These are phyloP conservation scores for Cylindrodendrum hubeiense DNA, from an alignment of 2,329 filamentous ascomycete species.

Conservation along the genomic window DNA sequence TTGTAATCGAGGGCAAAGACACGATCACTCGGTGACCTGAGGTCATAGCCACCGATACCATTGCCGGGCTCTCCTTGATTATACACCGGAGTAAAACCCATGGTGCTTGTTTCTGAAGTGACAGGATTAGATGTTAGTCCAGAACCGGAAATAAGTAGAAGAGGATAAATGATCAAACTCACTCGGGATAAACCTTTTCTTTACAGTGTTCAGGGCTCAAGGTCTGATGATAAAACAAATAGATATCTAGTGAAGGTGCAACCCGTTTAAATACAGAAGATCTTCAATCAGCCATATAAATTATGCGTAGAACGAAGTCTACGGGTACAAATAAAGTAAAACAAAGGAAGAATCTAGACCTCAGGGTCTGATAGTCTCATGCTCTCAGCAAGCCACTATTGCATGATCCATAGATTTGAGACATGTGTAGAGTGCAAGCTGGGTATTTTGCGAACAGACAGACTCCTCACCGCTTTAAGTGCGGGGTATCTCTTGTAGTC, in stretches of 20 bases:
- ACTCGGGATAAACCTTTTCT: no score
- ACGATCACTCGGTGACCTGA: constrained; percentile 4
- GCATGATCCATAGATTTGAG: neutral
- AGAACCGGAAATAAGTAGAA: neutral
- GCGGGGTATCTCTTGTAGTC: no score
- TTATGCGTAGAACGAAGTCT: no score
- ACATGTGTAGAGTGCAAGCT: neutral
- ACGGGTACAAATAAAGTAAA: neutral
- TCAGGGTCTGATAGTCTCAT: neutral
- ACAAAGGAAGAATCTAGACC: neutral
- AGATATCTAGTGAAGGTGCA: no score
- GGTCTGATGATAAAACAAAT: no score
- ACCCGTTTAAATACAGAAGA: no score
- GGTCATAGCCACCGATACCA: constrained; percentile 14
- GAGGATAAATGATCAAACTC: no score
- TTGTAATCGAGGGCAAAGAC: constrained; percentile 15
- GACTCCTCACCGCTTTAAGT: no score
- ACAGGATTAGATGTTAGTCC: neutral
- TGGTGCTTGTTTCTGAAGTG: constrained; percentile 1
- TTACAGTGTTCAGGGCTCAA: no score
- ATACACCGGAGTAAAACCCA: constrained; percentile 9
- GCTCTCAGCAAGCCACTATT: neutral
- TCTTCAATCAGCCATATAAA: no score
- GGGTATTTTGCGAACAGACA: neutral
- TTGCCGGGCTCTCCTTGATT: constrained; percentile 4